Base-by-base conservation (phyloP, 768 basidiomycete species). In the Pulveroboletus sp. region DNA sequence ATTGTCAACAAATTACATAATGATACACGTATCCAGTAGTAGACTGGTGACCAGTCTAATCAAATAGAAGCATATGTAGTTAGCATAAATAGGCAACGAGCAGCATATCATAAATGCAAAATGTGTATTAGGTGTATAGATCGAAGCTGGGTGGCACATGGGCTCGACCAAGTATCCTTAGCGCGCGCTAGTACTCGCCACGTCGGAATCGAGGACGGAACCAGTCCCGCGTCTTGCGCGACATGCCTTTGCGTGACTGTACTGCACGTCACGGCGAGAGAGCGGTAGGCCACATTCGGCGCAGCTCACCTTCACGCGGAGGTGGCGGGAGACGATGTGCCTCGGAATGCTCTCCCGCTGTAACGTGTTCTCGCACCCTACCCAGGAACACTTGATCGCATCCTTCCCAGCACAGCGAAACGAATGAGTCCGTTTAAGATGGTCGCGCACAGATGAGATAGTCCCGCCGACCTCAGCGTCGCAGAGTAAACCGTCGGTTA, bases 221-320 rank as follows among this genome's bases (percentile, higher is more conserved):
- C 27, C 34, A 10, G 11, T 7, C 29, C 8, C 20, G 23, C 23
- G 43, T 14, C 39, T 41, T 17, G 24, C 49, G 1, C 14, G 51
- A 33, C 62, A 63, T 5, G 17, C 49, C 6, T 14, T 56, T 10
- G 37, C 42, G 25, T 63, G 62, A 20, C 40, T 50, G 2, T 33
- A 35, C 21, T 21, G 47, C 42, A 63, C 62, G 29, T 63, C 62
- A 9, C 36, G 25, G 5, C 62, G 62, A 37, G 62, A 61, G 24
- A 64, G 53, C 11, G 23, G 5, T 5, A 49, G 1, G 1, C 57
- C 51, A 33, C 62, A 63, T 2, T 1, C n/a, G 2, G 0, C 11
- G 32, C 62, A 63, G 4, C 1, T 2, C 37, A 53, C 50, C 35
- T 43, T 45, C 12, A 56, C 42, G 2, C 23, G 45, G 16, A 64